A percentile compares a stretch with the other conserved stretches of the same genome.
Conservation (phyloP, 192 early-diverging fungal genomes). For the Mycoemilia scoparia region DNA sequence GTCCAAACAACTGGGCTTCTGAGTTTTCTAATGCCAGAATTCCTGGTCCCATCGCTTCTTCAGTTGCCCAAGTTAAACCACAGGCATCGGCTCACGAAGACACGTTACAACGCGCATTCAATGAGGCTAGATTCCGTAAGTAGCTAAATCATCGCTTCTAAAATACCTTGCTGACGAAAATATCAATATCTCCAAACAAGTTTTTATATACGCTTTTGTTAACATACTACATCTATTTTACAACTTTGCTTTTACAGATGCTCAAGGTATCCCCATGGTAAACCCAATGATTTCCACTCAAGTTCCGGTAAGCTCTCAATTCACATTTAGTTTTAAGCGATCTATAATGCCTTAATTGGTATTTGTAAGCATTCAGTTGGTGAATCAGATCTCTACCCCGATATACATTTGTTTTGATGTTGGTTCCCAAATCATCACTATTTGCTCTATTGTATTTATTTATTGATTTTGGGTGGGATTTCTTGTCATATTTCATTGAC, state of each 20-base stretch:
- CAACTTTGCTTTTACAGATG: too few species aligned
- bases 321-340: too few species aligned
- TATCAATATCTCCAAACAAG: too few species aligned
- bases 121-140: slow-evolving; percentile 48
- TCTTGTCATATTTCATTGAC: background rate
- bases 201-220: too few species aligned
- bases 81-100: slow-evolving; percentile 3
- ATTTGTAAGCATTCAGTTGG: too few species aligned
- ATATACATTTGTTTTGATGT: background rate
- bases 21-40: slow-evolving; percentile 28
- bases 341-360: too few species aligned
- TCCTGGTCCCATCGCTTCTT: too few species aligned
- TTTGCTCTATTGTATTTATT: slow-evolving; percentile 23
- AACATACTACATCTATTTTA: too few species aligned
- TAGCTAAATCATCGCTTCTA: slow-evolving; percentile 26
- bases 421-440: background rate
- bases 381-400: too few species aligned
- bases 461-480: slow-evolving; percentile 3
- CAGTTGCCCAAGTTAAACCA: slow-evolving; percentile 2
- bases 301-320: too few species aligned
- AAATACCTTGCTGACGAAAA: background rate
- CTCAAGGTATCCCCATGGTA: too few species aligned
- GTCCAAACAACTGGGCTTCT: slow-evolving; percentile 28
- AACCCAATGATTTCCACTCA: too few species aligned
- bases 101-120: slow-evolving; percentile 33